Evolutionary conservation across 208 protist species (phyloP), one percentile per base, ranked within the genome.

Genomic region (Wallacemonas rigidus): DNA sequence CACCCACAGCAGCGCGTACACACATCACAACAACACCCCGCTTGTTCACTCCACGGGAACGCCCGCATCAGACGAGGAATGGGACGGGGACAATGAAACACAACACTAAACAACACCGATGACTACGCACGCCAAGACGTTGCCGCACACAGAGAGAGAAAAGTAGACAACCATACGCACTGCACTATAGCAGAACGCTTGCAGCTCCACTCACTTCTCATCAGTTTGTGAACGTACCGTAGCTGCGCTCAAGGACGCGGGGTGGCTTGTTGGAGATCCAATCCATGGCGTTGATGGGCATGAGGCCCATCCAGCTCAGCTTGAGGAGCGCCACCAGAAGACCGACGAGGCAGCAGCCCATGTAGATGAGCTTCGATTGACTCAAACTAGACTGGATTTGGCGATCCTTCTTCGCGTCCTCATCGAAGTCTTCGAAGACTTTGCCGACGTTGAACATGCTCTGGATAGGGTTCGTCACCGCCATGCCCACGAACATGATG

Each of bases 401-500:
- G 0, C 75, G 61, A 70, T 95, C 88, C 35, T 81, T 72, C 55
- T 80, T 73, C 2, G 83, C 85, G 53, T 90, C 87, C 45, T 92
- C 88, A 9, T 91, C 78, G 65, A 95, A 94, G 38, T 83, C 76
- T 12, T 62, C 77, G 57, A 95, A 95, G 38, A 76, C 63, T 48
- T 81, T 86, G 45, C 67, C 57, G 35, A 76, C 79, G 17, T 71
- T 71, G 48, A 90, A 60, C n/a, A 95, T 90, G 38, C 68, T 76
- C 71, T 88, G 81, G 43, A 95, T 67, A 11, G 91, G 91, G 74
- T 82, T 91, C 14, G 90, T 79, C 58, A 95, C 85, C 3, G 91
- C 91, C 88, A 93, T 94, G 68, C 91, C 88, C 38, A 94, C 85
- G 76, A 95, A 94, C 87, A 95, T 94, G 74, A 95, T 95, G 54